Evolutionary conservation across 345 rosid genomes (phyloP).

Genomic region (Firmiana major): DNA sequence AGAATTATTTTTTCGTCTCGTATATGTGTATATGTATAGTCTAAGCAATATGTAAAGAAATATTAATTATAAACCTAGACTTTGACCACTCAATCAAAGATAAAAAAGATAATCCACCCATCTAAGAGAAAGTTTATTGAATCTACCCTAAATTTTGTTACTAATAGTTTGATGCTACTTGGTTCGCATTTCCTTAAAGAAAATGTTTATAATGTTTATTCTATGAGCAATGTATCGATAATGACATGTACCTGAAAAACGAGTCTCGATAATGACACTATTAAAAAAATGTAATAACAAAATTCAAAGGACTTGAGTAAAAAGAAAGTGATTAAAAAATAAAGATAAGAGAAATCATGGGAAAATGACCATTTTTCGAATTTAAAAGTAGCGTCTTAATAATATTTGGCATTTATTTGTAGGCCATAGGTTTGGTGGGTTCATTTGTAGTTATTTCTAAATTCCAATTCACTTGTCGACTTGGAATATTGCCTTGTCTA

Average conservation of each 20-base stretch:
- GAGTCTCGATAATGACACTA: not conserved
- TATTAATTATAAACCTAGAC: too few species aligned
- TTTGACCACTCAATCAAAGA: too few species aligned
- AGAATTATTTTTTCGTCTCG: too few species aligned
- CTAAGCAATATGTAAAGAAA: too few species aligned
- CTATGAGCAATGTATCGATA: not conserved
- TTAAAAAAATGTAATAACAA: not conserved
- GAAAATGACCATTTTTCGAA: not conserved
- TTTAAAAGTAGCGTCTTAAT: too few species aligned
- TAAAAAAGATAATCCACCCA: too few species aligned
- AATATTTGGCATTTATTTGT: not conserved
- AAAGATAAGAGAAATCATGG: not conserved
- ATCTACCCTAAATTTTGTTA: not conserved
- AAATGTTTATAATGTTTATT: not conserved
- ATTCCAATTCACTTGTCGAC: too few species aligned
- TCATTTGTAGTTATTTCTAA: not conserved
- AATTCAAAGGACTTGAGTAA: not conserved
- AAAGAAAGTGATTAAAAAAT: too few species aligned
- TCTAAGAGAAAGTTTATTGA: too few species aligned
- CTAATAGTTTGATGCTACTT: not conserved
- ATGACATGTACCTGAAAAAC: not conserved
- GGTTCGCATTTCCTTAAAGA: not conserved
- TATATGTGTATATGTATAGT: too few species aligned
- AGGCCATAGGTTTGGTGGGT: slow-evolving; percentile 1
- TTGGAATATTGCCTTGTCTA: too few species aligned